Percentiles rank a stretch among this genome's conserved stretches.
These are phyloP conservation scores for Juglanconis juglandina DNA, from an alignment of 2,329 filamentous ascomycete species.

Conservation along the genomic window DNA sequence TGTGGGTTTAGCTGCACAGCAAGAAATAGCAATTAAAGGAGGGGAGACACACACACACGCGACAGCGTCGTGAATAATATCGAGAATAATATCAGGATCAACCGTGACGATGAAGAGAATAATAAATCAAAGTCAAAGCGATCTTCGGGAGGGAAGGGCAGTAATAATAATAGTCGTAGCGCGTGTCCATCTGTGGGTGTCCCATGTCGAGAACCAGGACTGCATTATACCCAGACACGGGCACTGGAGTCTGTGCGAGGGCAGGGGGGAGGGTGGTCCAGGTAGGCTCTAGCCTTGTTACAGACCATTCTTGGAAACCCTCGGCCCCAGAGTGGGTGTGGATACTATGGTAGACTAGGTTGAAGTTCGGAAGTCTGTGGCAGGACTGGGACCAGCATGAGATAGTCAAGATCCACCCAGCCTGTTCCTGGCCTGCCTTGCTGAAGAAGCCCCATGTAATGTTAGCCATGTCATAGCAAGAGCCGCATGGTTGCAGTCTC, in stretches of 20 bases:
- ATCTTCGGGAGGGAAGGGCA: slow-evolving; percentile 22
- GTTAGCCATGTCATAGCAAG: slow-evolving; percentile 5
- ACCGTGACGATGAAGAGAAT: slow-evolving; percentile 23
- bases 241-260: slow-evolving; percentile 31
- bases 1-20: slow-evolving; percentile 37
- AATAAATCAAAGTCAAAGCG: slow-evolving; percentile 26
- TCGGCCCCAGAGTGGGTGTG: slow-evolving; percentile 11
- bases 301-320: slow-evolving; percentile 27
- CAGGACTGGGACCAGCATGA: slow-evolving; percentile 9
- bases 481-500: slow-evolving; percentile 17
- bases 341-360: background rate
- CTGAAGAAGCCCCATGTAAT: too few relatives aligned
- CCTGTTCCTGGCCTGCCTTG: slow-evolving; percentile 6
- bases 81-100: slow-evolving; percentile 19
- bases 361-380: slow-evolving; percentile 14
- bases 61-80: slow-evolving; percentile 22
- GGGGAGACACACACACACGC: slow-evolving; percentile 29
- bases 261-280: slow-evolving; percentile 31
- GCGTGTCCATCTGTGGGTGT: slow-evolving; percentile 12
- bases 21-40: slow-evolving; percentile 28
- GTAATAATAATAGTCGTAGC: slow-evolving; percentile 16
- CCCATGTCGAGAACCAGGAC: slow-evolving; percentile 23
- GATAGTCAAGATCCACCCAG: slow-evolving; percentile 13
- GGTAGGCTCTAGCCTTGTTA: slow-evolving; percentile 39
- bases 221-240: slow-evolving; percentile 31